Evolutionary conservation across 306 rosid genomes (phyloP).

Genomic region (Fragaria ananassa): DNA sequence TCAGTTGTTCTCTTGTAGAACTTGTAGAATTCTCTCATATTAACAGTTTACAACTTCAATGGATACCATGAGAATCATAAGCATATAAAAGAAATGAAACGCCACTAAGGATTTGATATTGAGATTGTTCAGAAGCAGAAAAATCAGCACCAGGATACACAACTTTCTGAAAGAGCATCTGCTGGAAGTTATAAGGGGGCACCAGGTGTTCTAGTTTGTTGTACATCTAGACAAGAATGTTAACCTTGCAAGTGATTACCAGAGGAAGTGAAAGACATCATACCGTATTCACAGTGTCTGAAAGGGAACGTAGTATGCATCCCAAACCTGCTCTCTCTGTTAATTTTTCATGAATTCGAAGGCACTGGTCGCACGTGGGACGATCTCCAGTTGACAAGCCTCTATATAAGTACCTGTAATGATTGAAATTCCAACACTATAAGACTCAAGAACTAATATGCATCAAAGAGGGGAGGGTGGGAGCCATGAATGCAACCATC

Average conservation of each 20-base stretch:
- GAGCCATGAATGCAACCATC: neutral
- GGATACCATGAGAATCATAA: neutral
- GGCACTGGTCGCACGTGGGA: conserved; percentile 92
- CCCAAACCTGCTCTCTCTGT: conserved; percentile 93
- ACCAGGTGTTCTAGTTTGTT: neutral
- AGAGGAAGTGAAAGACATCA: conserved; percentile 25
- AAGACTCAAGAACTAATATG: neutral
- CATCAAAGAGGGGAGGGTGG: neutral
- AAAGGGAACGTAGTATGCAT: conserved; percentile 81
- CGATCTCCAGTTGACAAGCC: conserved; percentile 97
- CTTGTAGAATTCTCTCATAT: neutral
- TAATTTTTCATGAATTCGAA: conserved; percentile 82
- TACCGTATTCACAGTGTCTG: conserved; percentile 84
- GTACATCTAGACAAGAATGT: conserved; percentile 17
- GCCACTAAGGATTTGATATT: neutral
- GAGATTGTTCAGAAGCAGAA: neutral
- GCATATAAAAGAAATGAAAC: neutral
- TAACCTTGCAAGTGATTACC: neutral
- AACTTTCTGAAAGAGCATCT: neutral
- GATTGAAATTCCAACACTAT: conserved; percentile 1
- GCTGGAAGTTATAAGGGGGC: neutral
- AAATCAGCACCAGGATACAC: neutral
- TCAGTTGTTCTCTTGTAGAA: neutral
- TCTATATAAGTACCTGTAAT: conserved; percentile 77
- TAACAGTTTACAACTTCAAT: neutral